Evolutionary conservation across 169 alveolate genomes (phyloP).

Genomic region (Amoebophrya sp.): DNA sequence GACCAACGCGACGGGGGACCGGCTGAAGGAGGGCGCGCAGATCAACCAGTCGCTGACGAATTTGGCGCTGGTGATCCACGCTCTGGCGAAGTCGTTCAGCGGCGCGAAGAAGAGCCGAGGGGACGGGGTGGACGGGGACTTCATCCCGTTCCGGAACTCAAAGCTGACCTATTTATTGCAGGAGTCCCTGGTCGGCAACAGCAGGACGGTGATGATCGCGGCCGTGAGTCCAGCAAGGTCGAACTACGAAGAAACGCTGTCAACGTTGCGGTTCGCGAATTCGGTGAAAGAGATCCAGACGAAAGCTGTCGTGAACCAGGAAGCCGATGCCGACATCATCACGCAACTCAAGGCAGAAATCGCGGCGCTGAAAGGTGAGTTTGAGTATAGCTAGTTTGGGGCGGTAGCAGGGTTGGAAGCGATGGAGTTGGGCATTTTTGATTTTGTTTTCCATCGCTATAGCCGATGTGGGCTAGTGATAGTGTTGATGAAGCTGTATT

Average conservation of each 20-base stretch:
- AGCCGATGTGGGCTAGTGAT: no score
- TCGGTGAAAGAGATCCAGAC: conserved; percentile 6
- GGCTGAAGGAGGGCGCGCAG: conserved; percentile 70
- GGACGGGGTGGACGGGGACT: no score
- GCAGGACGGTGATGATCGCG: conserved; percentile 62
- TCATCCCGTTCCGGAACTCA: conserved; percentile 69
- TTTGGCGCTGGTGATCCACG: conserved; percentile 66
- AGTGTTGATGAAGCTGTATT: no score
- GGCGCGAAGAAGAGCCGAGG: no score
- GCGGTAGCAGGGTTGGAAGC: no score
- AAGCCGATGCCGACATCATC: background rate
- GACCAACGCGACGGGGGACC: conserved; percentile 62
- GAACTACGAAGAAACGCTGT: background rate
- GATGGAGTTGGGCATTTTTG: no score
- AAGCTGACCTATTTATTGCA: conserved; percentile 61
- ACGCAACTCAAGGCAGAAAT: background rate
- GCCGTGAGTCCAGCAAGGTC: background rate
- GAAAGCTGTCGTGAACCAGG: background rate
- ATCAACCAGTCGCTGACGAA: conserved; percentile 63
- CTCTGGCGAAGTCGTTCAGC: conserved; percentile 48
- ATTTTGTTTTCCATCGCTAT: no score
- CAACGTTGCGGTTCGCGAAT: conserved; percentile 16
- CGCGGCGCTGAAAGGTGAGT: background rate
- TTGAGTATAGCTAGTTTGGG: no score
- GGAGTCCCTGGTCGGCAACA: conserved; percentile 59